phyloP scores from a whole-genome alignment of 2,329 filamentous ascomycete species.

The Botrytis squamosa region DNA sequence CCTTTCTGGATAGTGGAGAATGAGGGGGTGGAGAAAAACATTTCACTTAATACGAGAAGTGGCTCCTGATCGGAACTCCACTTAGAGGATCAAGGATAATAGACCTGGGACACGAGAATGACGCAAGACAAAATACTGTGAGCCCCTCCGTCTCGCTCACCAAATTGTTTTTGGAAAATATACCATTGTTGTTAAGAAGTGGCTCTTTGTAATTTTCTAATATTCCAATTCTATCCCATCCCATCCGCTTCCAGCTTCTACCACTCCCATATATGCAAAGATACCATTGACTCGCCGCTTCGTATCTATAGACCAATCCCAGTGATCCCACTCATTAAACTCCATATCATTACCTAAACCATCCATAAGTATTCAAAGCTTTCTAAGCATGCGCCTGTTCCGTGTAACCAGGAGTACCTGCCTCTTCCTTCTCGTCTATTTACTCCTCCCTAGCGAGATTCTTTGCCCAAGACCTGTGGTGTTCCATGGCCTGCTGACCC shows the following conservation, averaged over 20 bases:
- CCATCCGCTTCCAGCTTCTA: not conserved
- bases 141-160: not conserved
- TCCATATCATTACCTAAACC: conserved; percentile 12
- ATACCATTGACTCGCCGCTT: not conserved
- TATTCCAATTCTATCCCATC: not conserved
- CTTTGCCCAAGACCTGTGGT: not conserved
- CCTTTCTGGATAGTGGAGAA: not conserved
- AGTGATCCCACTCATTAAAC: conserved; percentile 2
- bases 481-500: not conserved
- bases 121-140: not conserved
- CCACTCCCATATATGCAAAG: conserved; percentile 1
- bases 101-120: not conserved
- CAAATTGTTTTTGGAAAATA: not conserved
- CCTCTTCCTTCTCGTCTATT: not conserved
- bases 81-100: not conserved
- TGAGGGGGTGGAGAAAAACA: not conserved
- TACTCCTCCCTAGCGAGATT: not conserved
- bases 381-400: conserved; percentile 10
- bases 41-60: not conserved
- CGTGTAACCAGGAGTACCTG: conserved; percentile 11
- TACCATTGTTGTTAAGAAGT: not conserved
- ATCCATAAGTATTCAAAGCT: conserved; percentile 5
- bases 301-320: conserved; percentile 2
- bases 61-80: not conserved
- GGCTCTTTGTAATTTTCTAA: not conserved